Evolutionary conservation across 441 rosid species (phyloP).

Genomic region (Euphorbia schlechtendalii): DNA sequence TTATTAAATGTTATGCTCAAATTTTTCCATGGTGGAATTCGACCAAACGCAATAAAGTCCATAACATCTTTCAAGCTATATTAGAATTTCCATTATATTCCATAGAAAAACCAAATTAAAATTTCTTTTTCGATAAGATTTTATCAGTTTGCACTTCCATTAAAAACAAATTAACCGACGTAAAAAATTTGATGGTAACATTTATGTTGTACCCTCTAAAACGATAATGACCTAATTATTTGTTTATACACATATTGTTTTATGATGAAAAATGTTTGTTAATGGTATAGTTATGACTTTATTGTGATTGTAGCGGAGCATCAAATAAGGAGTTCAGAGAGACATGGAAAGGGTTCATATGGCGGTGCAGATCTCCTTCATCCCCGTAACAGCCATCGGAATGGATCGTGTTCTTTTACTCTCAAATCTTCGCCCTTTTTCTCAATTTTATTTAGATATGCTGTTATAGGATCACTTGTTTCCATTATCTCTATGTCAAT

Average conservation of each 20-base stretch:
- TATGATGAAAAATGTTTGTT: background rate
- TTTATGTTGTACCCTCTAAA: no score
- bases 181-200: no score
- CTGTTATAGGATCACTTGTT: conserved; percentile 16
- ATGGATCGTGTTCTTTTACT: conserved; percentile 20
- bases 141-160: no score
- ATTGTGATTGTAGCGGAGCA: background rate
- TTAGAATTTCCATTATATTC: no score
- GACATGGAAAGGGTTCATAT: conserved; percentile 21
- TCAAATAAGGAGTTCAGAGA: conserved; percentile 1
- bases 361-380: conserved; percentile 36
- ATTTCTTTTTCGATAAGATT: no score
- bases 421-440: conserved; percentile 24
- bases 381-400: conserved; percentile 25
- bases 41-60: no score
- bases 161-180: no score
- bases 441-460: conserved; percentile 10
- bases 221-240: no score
- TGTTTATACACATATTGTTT: background rate
- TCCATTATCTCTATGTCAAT: conserved; percentile 9
- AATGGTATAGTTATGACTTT: background rate
- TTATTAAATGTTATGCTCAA: no score
- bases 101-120: no score
- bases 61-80: no score
- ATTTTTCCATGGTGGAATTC: no score